Conservation (phyloP, 768 basidiomycete genomes). For the Phallus indusiatus region DNA sequence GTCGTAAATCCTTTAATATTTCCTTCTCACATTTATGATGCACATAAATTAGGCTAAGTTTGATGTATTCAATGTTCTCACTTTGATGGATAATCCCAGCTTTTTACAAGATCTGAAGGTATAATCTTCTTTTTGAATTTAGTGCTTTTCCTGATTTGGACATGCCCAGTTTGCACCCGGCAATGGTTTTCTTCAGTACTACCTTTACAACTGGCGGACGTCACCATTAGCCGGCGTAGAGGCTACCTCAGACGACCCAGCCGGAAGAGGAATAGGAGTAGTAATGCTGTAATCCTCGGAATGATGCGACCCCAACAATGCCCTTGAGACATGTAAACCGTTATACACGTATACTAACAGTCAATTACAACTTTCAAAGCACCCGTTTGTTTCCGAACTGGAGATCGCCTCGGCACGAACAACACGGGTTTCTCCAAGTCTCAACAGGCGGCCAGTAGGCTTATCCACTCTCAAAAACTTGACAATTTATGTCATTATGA, state of each 20-base stretch:
- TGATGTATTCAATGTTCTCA: constrained; percentile 94
- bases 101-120: constrained; percentile 84
- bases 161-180: constrained; percentile 75
- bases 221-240: constrained; percentile 64
- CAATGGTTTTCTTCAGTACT: constrained; percentile 86
- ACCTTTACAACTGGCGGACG: constrained; percentile 94
- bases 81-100: constrained; percentile 85
- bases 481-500: too few species aligned
- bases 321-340: too few species aligned
- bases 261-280: constrained; percentile 57
- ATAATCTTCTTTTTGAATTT: constrained; percentile 1
- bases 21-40: not conserved
- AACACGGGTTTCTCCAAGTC: too few species aligned
- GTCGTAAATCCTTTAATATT: constrained; percentile 6
- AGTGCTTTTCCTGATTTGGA: not conserved
- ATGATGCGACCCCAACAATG: too few species aligned
- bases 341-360: too few species aligned
- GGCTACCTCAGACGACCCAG: constrained; percentile 34
- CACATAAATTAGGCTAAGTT: constrained; percentile 53
- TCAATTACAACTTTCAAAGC: too few species aligned
- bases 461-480: too few species aligned
- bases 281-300: constrained; percentile 66
- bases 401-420: too few species aligned
- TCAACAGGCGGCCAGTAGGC: too few species aligned
- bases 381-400: too few species aligned